phyloP scores from a whole-genome alignment of 306 rosid species.

The Argentina anserina region DNA sequence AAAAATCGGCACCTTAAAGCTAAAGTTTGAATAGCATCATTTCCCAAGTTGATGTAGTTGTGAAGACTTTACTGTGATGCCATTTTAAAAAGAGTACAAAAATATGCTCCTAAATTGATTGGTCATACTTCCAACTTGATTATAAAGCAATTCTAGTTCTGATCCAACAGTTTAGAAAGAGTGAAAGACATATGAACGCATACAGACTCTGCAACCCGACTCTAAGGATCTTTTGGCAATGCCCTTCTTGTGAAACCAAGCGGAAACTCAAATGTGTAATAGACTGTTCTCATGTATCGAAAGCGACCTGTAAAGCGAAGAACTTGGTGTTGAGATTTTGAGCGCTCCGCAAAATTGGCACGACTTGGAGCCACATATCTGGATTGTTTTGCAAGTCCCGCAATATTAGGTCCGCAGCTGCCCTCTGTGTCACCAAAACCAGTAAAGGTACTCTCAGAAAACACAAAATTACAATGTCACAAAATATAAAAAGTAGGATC shows the following conservation, averaged over 20 bases:
- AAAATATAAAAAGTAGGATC: too few species aligned
- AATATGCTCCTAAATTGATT: not conserved
- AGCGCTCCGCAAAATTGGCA: constrained; percentile 84
- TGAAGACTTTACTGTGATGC: not conserved
- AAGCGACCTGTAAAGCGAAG: constrained; percentile 96
- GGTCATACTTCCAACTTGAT: not conserved
- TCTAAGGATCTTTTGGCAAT: not conserved
- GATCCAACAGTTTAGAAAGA: not conserved
- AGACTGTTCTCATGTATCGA: not conserved
- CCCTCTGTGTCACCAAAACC: constrained; percentile 49
- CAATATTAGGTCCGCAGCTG: constrained; percentile 86
- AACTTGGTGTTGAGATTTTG: constrained; percentile 85
- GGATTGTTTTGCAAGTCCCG: constrained; percentile 91
- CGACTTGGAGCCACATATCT: constrained; percentile 98
- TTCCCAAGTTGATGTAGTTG: too few species aligned
- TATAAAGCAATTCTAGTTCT: not conserved
- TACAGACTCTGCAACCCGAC: not conserved
- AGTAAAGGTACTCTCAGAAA: not conserved
- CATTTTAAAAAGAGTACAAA: not conserved
- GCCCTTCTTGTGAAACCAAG: not conserved
- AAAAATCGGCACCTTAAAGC: constrained; percentile 2
- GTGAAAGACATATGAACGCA: too few species aligned
- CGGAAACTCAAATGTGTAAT: not conserved
- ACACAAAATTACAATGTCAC: not conserved
- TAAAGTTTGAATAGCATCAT: too few species aligned